Evolutionary conservation across 305 asterid genomes (phyloP).

Genomic region (Fraxinus latifolia): DNA sequence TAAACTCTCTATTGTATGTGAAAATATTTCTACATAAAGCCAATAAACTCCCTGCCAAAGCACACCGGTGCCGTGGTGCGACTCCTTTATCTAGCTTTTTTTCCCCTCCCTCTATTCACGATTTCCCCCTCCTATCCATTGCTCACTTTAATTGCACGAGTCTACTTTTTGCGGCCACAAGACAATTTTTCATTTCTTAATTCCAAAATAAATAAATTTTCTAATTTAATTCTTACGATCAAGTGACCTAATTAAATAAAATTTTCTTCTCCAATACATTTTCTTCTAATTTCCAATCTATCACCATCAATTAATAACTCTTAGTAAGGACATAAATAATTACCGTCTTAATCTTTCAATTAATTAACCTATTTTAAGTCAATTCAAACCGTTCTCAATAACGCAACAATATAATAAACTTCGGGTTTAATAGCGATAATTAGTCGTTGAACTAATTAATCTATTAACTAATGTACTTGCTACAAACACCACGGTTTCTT

Average conservation of each 20-base stretch:
- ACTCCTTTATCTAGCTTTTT: not conserved
- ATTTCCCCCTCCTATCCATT: not conserved
- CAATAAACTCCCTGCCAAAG: not conserved
- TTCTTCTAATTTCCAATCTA: not conserved
- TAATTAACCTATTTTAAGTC: not conserved
- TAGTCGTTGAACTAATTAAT: not conserved
- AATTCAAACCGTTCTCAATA: not conserved
- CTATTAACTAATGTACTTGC: not conserved
- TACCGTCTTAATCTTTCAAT: not conserved
- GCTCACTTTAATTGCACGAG: not conserved
- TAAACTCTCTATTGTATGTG: too few relatives aligned
- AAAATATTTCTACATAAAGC: too few relatives aligned
- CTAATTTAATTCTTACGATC: not conserved
- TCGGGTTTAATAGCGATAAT: not conserved
- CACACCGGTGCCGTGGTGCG: not conserved
- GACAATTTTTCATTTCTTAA: not conserved
- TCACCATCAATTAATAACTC: not conserved
- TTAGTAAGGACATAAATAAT: not conserved
- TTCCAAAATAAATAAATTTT: too few relatives aligned
- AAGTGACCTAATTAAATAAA: not conserved
- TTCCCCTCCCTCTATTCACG: not conserved
- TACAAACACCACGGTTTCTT: not conserved
- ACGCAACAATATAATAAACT: not conserved
- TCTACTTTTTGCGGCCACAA: not conserved
- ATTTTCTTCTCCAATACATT: not conserved